Evolutionary conservation across 169 alveolate species (phyloP).

Genomic region (Plasmodium blacklocki): DNA sequence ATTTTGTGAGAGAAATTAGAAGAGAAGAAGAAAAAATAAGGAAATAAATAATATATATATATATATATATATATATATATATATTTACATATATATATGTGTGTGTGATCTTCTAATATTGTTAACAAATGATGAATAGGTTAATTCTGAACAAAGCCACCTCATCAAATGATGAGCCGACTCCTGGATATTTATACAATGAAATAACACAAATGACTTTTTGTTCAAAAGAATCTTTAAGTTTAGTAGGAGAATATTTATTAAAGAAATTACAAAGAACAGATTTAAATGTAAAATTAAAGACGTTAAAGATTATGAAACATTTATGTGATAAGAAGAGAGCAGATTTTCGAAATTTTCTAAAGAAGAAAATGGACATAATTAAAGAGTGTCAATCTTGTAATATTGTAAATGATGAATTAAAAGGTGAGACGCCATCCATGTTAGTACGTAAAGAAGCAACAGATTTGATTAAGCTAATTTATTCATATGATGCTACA

Average conservation of each 20-base stretch:
- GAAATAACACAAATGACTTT: slow-evolving; percentile 81
- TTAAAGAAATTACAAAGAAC: slow-evolving; percentile 79
- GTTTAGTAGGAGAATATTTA: slow-evolving; percentile 80
- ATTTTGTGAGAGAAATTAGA: too few relatives aligned
- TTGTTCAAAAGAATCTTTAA: slow-evolving; percentile 68
- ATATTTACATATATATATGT: too few relatives aligned
- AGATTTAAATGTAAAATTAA: slow-evolving; percentile 82
- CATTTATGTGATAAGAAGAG: slow-evolving; percentile 79
- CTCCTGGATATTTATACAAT: slow-evolving; percentile 85
- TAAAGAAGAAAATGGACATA: slow-evolving; percentile 60
- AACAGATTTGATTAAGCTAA: slow-evolving; percentile 41
- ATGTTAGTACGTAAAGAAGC: slow-evolving; percentile 73
- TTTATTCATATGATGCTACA: slow-evolving; percentile 43
- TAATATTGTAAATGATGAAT: slow-evolving; percentile 60
- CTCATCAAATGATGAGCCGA: slow-evolving; percentile 83
- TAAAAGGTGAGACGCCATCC: slow-evolving; percentile 67
- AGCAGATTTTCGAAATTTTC: slow-evolving; percentile 58
- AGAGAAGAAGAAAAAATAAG: too few relatives aligned
- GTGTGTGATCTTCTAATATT: too few relatives aligned
- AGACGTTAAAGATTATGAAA: slow-evolving; percentile 82
- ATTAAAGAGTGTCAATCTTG: slow-evolving; percentile 62
- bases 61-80: too few relatives aligned
- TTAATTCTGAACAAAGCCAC: slow-evolving; percentile 79
- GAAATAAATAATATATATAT: too few relatives aligned
- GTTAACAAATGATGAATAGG: slow-evolving; percentile 33